phyloP scores from a whole-genome alignment of 345 rosid genomes.

The Bretschneidera sinensis region DNA sequence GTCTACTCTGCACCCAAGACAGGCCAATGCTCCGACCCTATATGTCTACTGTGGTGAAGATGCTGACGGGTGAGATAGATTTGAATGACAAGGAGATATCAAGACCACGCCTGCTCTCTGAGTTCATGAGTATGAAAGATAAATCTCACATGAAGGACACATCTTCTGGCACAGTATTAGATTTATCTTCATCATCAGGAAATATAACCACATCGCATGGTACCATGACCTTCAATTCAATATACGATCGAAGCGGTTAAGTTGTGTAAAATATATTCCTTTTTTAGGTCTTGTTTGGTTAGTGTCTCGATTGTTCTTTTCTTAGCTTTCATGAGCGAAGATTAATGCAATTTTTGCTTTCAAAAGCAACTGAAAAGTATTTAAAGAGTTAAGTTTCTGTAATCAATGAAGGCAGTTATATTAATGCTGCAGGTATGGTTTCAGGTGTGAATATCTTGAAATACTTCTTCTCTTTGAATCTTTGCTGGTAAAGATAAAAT shows the following conservation, averaged over 20 bases:
- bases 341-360: too few species aligned
- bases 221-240: slow-evolving; percentile 63
- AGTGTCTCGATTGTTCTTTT: too few species aligned
- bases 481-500: too few species aligned
- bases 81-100: slow-evolving; percentile 32
- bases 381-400: too few species aligned
- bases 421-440: too few species aligned
- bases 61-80: slow-evolving; percentile 43
- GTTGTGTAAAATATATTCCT: not conserved
- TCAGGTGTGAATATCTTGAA: too few species aligned
- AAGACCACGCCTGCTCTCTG: slow-evolving; percentile 46
- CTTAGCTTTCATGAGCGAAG: not conserved
- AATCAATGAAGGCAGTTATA: too few species aligned
- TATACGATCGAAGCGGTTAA: slow-evolving; percentile 40
- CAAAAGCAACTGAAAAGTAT: too few species aligned
- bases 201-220: slow-evolving; percentile 34
- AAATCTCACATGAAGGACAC: slow-evolving; percentile 10
- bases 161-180: slow-evolving; percentile 13
- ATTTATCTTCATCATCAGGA: slow-evolving; percentile 30
- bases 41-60: slow-evolving; percentile 42
- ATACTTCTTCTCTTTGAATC: too few species aligned
- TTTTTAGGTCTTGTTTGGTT: not conserved
- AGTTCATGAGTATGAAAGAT: slow-evolving; percentile 21
- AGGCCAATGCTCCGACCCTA: slow-evolving; percentile 47
- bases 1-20: slow-evolving; percentile 68